phyloP scores from a whole-genome alignment of 1,284 basidiomycete species.

The Porodaedalea pini region DNA sequence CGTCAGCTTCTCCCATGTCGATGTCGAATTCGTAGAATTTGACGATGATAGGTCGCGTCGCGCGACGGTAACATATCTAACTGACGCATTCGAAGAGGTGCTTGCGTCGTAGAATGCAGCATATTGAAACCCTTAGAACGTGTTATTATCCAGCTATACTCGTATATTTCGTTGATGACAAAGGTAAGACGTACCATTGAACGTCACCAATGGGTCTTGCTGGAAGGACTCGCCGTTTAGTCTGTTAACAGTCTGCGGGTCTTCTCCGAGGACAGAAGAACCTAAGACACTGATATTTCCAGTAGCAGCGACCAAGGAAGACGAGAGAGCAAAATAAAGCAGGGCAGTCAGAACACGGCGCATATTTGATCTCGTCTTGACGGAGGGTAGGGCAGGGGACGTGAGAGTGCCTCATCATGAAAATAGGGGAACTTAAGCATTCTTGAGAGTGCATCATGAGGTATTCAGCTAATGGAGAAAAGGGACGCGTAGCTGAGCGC shows the following conservation, averaged over 20 bases:
- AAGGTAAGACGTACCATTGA: conserved; percentile 30
- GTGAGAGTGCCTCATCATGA: not conserved
- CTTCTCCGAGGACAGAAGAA: conserved; percentile 32
- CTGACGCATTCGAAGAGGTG: conserved; percentile 30
- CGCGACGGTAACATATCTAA: conserved; percentile 35
- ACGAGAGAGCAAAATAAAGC: not conserved
- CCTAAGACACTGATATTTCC: conserved; percentile 22
- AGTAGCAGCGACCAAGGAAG: not conserved
- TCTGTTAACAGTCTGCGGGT: conserved; percentile 38
- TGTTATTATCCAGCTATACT: too few species aligned
- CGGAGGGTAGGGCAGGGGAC: not conserved
- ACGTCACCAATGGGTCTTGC: conserved; percentile 38
- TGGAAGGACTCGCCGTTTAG: conserved; percentile 46
- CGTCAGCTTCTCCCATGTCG: conserved; percentile 35
- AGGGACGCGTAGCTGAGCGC: too few species aligned
- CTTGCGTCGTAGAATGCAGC: conserved; percentile 36
- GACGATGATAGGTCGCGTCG: conserved; percentile 28
- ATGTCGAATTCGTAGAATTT: conserved; percentile 6
- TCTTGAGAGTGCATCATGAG: too few species aligned
- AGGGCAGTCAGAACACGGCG: not conserved
- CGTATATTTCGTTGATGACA: too few species aligned
- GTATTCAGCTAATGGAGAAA: too few species aligned
- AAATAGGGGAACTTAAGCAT: too few species aligned
- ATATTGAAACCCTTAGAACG: conserved; percentile 42
- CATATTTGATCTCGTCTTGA: not conserved